Evolutionary conservation across 345 rosid genomes (phyloP), one percentile per base, ranked within the genome.

Genomic region (Pugionium cornutum): DNA sequence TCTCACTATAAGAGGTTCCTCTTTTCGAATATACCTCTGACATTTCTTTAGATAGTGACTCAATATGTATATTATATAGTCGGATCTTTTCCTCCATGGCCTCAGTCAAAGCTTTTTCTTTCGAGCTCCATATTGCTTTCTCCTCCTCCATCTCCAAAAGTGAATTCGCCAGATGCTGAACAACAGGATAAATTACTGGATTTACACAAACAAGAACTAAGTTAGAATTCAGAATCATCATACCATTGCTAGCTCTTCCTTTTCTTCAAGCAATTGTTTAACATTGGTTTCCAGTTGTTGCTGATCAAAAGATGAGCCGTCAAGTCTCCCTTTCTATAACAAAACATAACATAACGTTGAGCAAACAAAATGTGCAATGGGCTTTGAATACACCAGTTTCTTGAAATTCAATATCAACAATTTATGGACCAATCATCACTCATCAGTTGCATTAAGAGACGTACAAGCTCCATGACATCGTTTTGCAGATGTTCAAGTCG

Each of bases 171-270:
- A 92, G 83, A 80, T 89, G 97, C 98, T 92, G 79, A 66, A 72
- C 33, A 62, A 47, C 33, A 54, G 10, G n/a, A 47, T 1, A 62
- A 26, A 60, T 45, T 62, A 67, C 25, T 27, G 5, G 32, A 53
- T 8, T 73, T 39, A 32, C 64, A 47, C 37, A 60, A 46, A 73
- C 45, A 67, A 46, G 7, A 66, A 32, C 37, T 27, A 55, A 25
- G 57, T 47, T 42, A 53, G 1, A 51, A 52, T 44, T 68, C 53
- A 52, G 63, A 65, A 50, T 49, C 58, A 62, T 4, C 47, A 27
- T 81, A 92, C 98, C 95, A 86, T 79, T 62, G 95, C 96, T 63
- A 92, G 80, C 69, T 89, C 97, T 67, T 92, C 95, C 82, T 89
- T 89, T 74, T 89, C 95, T 78, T 84, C 84, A 72, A 75, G 75